A percentile compares a stretch with the other conserved stretches of the same genome.
phyloP scores from a whole-genome alignment of 345 rosid genomes.

The Lenwebbia sp. region DNA sequence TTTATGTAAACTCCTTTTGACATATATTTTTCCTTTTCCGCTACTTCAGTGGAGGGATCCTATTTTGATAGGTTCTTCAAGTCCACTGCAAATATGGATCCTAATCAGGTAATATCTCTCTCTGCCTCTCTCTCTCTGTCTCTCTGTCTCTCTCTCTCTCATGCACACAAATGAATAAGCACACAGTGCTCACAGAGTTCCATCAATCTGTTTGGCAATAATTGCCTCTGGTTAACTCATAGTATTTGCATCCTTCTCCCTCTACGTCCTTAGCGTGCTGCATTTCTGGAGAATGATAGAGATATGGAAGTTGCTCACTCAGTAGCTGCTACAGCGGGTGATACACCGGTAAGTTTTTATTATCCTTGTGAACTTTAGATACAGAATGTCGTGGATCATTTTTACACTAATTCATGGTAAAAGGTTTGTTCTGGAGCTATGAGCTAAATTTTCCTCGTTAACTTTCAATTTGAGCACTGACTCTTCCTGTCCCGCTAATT shows the following conservation, averaged over 20 bases:
- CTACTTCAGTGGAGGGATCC: constrained; percentile 55
- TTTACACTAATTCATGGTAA: background rate
- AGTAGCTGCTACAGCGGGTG: constrained; percentile 81
- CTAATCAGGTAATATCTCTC: constrained; percentile 36
- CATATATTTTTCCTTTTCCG: background rate
- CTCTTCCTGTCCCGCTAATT: background rate
- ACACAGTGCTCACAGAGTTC: background rate
- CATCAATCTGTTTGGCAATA: background rate
- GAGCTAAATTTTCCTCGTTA: background rate
- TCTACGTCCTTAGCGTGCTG: constrained; percentile 42
- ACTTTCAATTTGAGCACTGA: background rate
- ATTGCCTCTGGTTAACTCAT: background rate
- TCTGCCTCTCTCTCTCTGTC: background rate
- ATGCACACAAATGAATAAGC: background rate
- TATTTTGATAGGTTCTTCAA: constrained; percentile 72
- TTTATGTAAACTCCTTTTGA: background rate
- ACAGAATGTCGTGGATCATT: background rate
- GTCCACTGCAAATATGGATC: constrained; percentile 69
- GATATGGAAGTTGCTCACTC: constrained; percentile 91
- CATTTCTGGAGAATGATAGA: constrained; percentile 62
- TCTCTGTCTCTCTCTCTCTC: background rate
- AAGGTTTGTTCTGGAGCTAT: background rate
- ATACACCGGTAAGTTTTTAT: constrained; percentile 46
- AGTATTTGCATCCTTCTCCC: background rate
- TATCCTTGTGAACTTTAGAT: background rate